Evolutionary conservation across 805 yeast genomes (phyloP).

Genomic region (Yamadazyma akitaensis): DNA sequence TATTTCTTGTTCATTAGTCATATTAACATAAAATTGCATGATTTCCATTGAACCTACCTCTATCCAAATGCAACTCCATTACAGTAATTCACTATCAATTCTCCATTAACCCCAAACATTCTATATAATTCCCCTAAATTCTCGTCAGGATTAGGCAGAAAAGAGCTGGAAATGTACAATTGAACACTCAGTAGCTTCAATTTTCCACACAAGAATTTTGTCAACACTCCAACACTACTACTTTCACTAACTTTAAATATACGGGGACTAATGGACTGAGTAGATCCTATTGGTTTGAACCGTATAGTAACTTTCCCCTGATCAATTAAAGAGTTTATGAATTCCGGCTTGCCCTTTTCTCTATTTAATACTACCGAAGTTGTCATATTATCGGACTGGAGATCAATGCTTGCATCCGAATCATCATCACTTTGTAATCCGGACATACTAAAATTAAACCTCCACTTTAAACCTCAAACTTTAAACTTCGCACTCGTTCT

Average conservation of each 20-base stretch:
- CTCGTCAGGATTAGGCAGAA: conserved; percentile 42
- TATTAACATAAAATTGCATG: too few relatives aligned
- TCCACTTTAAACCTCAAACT: too few relatives aligned
- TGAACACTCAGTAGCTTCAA: conserved; percentile 26
- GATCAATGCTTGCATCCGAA: not conserved
- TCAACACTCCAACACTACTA: conserved; percentile 46
- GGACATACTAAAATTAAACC: not conserved
- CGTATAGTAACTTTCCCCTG: conserved; percentile 41
- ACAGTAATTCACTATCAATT: conserved; percentile 39
- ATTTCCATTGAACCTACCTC: not conserved
- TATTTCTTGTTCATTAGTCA: too few relatives aligned
- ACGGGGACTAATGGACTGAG: conserved; percentile 47
- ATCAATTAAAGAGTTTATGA: not conserved
- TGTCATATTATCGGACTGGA: not conserved
- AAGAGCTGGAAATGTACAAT: conserved; percentile 38
- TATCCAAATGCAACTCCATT: conserved; percentile 39
- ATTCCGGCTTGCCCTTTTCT: not conserved
- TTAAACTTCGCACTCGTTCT: not conserved
- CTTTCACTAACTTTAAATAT: conserved; percentile 47
- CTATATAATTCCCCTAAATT: conserved; percentile 28
- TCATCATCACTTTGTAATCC: conserved; percentile 6
- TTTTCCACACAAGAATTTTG: conserved; percentile 42
- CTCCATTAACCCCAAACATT: conserved; percentile 30
- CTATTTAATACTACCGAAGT: conserved; percentile 1
- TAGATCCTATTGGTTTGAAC: conserved; percentile 60